A percentile compares a stretch with the other conserved stretches of the same genome.
Conservation (phyloP, 2,329 filamentous ascomycete genomes). For the Cladobotryum mycophilum region DNA sequence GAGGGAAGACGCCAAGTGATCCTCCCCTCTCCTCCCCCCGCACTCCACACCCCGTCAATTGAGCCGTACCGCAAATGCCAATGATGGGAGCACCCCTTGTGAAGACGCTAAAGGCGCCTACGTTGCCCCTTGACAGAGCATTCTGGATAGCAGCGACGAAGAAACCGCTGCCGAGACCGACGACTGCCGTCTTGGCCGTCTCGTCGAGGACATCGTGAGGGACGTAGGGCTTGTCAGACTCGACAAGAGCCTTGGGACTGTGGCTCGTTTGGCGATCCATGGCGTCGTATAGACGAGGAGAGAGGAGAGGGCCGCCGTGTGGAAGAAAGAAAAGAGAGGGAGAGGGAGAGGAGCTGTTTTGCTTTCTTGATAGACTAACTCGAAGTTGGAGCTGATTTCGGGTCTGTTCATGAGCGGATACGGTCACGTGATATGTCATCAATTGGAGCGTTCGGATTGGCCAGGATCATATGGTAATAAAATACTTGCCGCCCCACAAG, state of each 20-base stretch:
- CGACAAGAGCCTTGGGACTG: slow-evolving; percentile 21
- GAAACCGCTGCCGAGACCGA: slow-evolving; percentile 63
- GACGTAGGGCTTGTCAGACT: slow-evolving; percentile 45
- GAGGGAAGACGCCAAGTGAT: background rate
- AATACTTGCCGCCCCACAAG: background rate
- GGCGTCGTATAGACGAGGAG: slow-evolving; percentile 16
- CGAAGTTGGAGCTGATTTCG: background rate
- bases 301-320: slow-evolving; percentile 12
- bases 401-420: slow-evolving; percentile 6
- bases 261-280: slow-evolving; percentile 28
- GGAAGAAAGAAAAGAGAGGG: slow-evolving; percentile 1
- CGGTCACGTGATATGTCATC: slow-evolving; percentile 31
- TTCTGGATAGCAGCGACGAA: slow-evolving; percentile 77
- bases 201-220: slow-evolving; percentile 68
- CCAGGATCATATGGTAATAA: background rate
- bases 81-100: slow-evolving; percentile 72
- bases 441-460: slow-evolving; percentile 31
- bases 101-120: slow-evolving; percentile 75
- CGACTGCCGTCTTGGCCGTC: slow-evolving; percentile 56
- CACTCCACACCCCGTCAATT: background rate
- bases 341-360: slow-evolving; percentile 22
- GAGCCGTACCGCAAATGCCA: slow-evolving; percentile 36
- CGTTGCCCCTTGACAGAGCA: slow-evolving; percentile 74
- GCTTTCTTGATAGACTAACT: slow-evolving; percentile 3
- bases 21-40: background rate